Percentiles rank a stretch among this genome's conserved stretches.
phyloP scores from a whole-genome alignment of 2,329 filamentous ascomycete species.

The Colletotrichum lindemuthianum region DNA sequence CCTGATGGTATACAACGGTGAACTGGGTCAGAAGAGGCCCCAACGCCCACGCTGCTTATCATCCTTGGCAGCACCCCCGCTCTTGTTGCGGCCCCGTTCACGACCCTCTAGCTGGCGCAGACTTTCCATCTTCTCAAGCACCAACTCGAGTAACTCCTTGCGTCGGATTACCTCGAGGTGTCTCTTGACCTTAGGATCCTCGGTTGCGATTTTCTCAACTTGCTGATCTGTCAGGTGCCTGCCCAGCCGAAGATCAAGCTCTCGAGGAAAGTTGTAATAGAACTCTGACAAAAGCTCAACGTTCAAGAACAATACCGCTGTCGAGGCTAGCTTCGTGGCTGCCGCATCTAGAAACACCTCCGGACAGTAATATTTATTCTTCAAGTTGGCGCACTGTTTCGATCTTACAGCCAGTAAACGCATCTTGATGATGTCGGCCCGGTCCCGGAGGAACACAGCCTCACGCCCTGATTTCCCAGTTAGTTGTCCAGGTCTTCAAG shows the following conservation, averaged over 20 bases:
- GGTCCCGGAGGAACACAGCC: constrained; percentile 92
- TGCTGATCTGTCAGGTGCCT: constrained; percentile 81
- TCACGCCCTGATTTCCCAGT: constrained; percentile 73
- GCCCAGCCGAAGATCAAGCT: constrained; percentile 87
- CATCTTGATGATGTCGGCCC: constrained; percentile 90
- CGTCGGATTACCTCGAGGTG: constrained; percentile 92
- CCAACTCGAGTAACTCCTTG: constrained; percentile 92
- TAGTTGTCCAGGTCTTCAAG: too few species aligned
- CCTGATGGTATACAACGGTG: background rate
- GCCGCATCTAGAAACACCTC: constrained; percentile 98
- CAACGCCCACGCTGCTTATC: constrained; percentile 58
- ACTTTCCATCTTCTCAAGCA: constrained; percentile 95
- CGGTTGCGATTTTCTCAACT: constrained; percentile 89
- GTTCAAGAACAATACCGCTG: constrained; percentile 95
- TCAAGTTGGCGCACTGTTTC: constrained; percentile 83
- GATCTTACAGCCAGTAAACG: constrained; percentile 88
- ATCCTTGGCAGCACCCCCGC: constrained; percentile 47
- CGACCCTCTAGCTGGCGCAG: constrained; percentile 84
- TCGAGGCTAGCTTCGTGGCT: constrained; percentile 92
- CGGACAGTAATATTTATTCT: constrained; percentile 96
- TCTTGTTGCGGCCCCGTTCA: constrained; percentile 63
- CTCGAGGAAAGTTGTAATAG: constrained; percentile 96
- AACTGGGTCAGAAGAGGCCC: constrained; percentile 56
- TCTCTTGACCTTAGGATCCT: constrained; percentile 88
- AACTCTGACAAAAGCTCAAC: constrained; percentile 97